Evolutionary conservation across 1,139 yeast species (phyloP).

Genomic region (Geotrichum australiense): DNA sequence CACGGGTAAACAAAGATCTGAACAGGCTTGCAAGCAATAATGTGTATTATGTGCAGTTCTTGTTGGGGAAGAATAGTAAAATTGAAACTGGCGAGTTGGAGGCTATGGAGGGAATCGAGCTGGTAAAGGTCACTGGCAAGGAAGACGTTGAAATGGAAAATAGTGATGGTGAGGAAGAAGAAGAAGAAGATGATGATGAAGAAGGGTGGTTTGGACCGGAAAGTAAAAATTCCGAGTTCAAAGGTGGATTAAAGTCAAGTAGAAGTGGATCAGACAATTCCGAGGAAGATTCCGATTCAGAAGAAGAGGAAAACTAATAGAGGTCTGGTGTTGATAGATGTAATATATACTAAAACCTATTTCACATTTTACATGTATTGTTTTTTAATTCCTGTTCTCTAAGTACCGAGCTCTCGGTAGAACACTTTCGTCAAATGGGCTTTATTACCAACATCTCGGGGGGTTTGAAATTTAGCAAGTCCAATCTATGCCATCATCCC

Average conservation of each 20-base stretch:
- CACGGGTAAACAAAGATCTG: conserved; percentile 68
- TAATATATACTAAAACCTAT: no score
- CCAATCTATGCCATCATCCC: no score
- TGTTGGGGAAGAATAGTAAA: conserved; percentile 22
- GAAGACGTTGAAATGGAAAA: conserved; percentile 20
- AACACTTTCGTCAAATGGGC: no score
- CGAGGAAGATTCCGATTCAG: conserved; percentile 22
- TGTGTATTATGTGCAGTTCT: conserved; percentile 45
- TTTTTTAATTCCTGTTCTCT: no score
- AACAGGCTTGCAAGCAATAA: conserved; percentile 50
- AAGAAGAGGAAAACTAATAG: conserved; percentile 23
- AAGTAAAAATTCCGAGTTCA: conserved; percentile 23
- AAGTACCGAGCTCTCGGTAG: no score
- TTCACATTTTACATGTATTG: no score
- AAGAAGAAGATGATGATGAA: conserved; percentile 27
- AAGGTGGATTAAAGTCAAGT: no score
- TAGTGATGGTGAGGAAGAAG: conserved; percentile 17
- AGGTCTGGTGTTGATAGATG: no score
- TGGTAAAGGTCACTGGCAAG: conserved; percentile 19
- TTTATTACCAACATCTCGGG: no score
- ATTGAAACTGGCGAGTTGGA: conserved; percentile 11
- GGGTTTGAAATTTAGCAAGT: no score
- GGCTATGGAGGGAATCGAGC: conserved; percentile 14
- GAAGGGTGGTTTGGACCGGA: conserved; percentile 43
- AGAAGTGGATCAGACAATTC: conserved; percentile 13